A percentile compares a stretch with the other conserved stretches of the same genome.
These are phyloP conservation scores for Hydrangea macrophylla DNA, from an alignment of 148 eudicot genomes.

Conservation along the genomic window DNA sequence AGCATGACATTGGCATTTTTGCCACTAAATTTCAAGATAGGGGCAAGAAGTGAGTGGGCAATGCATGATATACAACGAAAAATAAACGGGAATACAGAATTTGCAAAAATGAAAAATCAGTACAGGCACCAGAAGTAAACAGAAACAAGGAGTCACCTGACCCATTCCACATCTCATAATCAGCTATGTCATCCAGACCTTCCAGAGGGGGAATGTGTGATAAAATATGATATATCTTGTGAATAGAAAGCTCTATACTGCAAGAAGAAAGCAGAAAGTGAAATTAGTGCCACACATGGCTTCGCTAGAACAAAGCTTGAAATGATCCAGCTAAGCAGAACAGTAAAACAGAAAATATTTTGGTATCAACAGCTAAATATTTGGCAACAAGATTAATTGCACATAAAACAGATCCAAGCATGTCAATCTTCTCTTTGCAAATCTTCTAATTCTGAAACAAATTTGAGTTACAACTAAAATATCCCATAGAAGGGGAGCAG, in stretches of 20 bases:
- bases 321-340: neutral
- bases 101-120: neutral
- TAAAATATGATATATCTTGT: constrained; percentile 54
- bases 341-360: neutral
- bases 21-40: neutral
- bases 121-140: neutral
- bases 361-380: neutral
- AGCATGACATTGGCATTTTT: neutral
- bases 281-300: neutral
- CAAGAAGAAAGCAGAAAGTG: constrained; percentile 16
- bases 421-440: neutral
- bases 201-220: constrained; percentile 62
- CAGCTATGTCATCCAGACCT: constrained; percentile 34
- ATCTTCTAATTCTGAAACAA: neutral
- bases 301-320: neutral
- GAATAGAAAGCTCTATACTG: constrained; percentile 58
- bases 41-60: neutral
- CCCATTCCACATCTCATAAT: constrained; percentile 59
- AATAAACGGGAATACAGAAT: neutral
- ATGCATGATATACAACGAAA: neutral
- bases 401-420: neutral
- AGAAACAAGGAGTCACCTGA: constrained; percentile 41
- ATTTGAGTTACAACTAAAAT: neutral
- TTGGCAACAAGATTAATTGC: neutral
- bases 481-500: neutral